These are phyloP conservation scores for Gracilaria domingensis DNA, from an alignment of 23 red algal species.

Conservation along the genomic window DNA sequence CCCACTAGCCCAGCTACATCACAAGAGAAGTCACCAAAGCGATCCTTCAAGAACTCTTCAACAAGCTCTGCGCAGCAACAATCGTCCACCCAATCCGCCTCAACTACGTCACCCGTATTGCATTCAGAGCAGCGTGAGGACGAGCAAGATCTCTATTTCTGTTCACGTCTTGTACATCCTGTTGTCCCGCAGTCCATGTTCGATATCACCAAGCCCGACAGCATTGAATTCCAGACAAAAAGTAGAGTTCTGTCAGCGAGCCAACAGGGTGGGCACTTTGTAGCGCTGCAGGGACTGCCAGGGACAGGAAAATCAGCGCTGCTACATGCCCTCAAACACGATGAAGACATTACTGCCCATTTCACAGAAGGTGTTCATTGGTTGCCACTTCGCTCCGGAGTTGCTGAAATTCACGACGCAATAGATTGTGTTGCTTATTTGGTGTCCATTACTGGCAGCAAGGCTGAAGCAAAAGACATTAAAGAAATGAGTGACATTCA, in stretches of 20 bases:
- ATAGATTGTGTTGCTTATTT: neutral
- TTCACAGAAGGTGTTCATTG: slow-evolving; percentile 18
- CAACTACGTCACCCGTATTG: neutral
- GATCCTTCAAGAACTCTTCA: neutral
- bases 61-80: neutral
- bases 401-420: slow-evolving; percentile 12
- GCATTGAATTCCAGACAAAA: slow-evolving; percentile 18
- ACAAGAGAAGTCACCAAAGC: neutral
- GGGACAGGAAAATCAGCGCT: slow-evolving; percentile 9
- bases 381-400: slow-evolving; percentile 18
- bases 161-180: neutral
- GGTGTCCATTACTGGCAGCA: neutral
- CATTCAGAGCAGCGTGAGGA: neutral
- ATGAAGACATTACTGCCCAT: slow-evolving; percentile 6
- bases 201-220: neutral
- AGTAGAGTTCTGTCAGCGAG: neutral
- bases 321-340: slow-evolving; percentile 17
- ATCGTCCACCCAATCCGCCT: neutral
- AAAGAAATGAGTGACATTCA: slow-evolving; percentile 22
- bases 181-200: neutral
- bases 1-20: neutral
- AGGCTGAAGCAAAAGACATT: slow-evolving; percentile 7
- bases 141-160: neutral
- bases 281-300: slow-evolving; percentile 22
- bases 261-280: slow-evolving; percentile 1